Conservation (phyloP, 2,329 filamentous ascomycete genomes). For the Basipetospora chlamydospora region DNA sequence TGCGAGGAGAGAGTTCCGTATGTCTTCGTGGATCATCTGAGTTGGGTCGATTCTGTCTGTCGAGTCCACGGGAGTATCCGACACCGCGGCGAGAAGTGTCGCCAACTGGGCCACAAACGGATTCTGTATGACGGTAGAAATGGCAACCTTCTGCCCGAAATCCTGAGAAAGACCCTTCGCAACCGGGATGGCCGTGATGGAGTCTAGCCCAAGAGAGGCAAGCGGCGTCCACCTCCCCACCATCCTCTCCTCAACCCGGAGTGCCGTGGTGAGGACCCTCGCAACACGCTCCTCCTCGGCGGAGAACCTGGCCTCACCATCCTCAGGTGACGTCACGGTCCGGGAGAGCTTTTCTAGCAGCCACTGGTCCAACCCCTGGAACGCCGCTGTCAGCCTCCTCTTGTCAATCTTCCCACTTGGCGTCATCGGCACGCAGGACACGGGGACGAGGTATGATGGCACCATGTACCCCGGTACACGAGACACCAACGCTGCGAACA, state of each 20-base stretch:
- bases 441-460: constrained; percentile 56
- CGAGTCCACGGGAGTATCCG: neutral
- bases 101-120: constrained; percentile 50
- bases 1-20: neutral
- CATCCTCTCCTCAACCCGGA: constrained; percentile 26
- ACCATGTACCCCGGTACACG: constrained; percentile 64
- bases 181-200: constrained; percentile 63
- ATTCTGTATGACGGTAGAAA: constrained; percentile 57
- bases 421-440: constrained; percentile 56
- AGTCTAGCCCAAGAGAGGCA: constrained; percentile 67
- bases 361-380: constrained; percentile 27
- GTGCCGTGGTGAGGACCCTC: constrained; percentile 33
- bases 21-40: constrained; percentile 8
- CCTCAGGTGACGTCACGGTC: constrained; percentile 14
- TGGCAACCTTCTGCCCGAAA: constrained; percentile 35
- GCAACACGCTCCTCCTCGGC: constrained; percentile 41
- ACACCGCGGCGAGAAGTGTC: constrained; percentile 10
- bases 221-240: constrained; percentile 58
- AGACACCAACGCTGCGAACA: constrained; percentile 41
- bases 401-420: constrained; percentile 62
- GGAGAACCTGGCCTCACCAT: constrained; percentile 29
- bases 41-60: neutral
- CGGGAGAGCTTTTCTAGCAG: constrained; percentile 24
- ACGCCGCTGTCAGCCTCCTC: constrained; percentile 30
- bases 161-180: constrained; percentile 38